Percentiles rank a stretch among this genome's conserved stretches.
Conservation (phyloP, 108 stramenopile genomes). For the Pseudonitzschia multistriata region DNA sequence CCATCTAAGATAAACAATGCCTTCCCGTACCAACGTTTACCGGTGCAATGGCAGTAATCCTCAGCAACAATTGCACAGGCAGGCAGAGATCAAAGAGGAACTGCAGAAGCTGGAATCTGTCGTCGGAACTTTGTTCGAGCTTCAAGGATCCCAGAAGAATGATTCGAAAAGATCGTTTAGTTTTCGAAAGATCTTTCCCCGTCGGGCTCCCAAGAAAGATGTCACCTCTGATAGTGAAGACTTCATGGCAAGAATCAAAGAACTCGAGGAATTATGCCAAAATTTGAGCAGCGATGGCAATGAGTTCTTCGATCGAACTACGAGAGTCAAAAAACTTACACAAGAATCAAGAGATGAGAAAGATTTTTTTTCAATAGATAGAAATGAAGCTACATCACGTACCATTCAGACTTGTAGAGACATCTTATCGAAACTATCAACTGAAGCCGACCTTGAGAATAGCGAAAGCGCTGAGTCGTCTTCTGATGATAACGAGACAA, state of each 20-base stretch:
- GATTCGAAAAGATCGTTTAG: neutral
- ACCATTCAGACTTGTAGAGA: neutral
- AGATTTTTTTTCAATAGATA: neutral
- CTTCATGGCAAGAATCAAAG: neutral
- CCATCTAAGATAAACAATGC: neutral
- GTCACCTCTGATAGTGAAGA: neutral
- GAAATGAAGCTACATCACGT: neutral
- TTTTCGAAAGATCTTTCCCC: neutral
- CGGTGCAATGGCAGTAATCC: neutral
- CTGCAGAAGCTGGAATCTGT: neutral
- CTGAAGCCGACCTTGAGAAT: too few species aligned
- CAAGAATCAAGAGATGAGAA: neutral
- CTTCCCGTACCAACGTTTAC: neutral
- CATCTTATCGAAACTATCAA: neutral
- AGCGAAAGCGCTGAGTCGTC: too few species aligned
- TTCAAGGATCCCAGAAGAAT: neutral
- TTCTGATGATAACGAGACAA: too few species aligned
- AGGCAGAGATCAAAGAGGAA: neutral
- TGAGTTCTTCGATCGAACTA: neutral
- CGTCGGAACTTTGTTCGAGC: neutral
- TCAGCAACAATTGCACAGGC: neutral
- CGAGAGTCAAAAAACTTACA: neutral
- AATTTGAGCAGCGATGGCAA: neutral
- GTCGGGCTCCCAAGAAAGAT: neutral
- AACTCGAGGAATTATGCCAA: neutral